Percentiles rank a stretch among this genome's conserved stretches.
These are phyloP conservation scores for Spathaspora hagerdaliae DNA, from an alignment of 805 yeast genomes.

Conservation along the genomic window DNA sequence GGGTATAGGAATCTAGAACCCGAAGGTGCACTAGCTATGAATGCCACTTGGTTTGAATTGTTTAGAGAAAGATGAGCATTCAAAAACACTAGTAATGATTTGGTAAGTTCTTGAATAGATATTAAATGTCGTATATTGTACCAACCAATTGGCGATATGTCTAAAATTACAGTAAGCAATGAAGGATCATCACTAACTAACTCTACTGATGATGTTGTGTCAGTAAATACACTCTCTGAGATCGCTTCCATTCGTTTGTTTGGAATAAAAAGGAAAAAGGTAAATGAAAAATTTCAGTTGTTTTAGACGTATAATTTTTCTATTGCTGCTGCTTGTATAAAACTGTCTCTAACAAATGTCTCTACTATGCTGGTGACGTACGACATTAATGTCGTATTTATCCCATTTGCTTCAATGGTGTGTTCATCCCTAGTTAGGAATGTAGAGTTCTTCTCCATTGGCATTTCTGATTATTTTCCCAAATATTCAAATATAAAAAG, in stretches of 20 bases:
- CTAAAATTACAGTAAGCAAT: slow-evolving; percentile 71
- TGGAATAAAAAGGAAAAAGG: too few relatives aligned
- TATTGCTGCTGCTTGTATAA: too few relatives aligned
- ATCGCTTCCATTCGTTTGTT: slow-evolving; percentile 59
- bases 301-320: too few relatives aligned
- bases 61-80: slow-evolving; percentile 87
- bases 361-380: too few relatives aligned
- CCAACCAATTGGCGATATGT: slow-evolving; percentile 75
- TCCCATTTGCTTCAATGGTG: too few relatives aligned
- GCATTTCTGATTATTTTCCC: too few relatives aligned
- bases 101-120: slow-evolving; percentile 55
- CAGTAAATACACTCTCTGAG: slow-evolving; percentile 53
- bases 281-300: too few relatives aligned
- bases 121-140: slow-evolving; percentile 40
- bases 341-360: too few relatives aligned
- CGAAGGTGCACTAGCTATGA: slow-evolving; percentile 68
- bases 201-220: slow-evolving; percentile 22
- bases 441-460: too few relatives aligned
- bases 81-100: slow-evolving; percentile 67
- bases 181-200: slow-evolving; percentile 55
- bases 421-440: too few relatives aligned
- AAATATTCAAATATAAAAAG: too few relatives aligned
- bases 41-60: slow-evolving; percentile 78
- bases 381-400: too few relatives aligned
- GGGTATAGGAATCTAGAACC: slow-evolving; percentile 77